Percentiles rank a stretch among this genome's conserved stretches.
Evolutionary conservation across 2,329 filamentous ascomycete species (phyloP).

Genomic region (Aureobasidium zeae): DNA sequence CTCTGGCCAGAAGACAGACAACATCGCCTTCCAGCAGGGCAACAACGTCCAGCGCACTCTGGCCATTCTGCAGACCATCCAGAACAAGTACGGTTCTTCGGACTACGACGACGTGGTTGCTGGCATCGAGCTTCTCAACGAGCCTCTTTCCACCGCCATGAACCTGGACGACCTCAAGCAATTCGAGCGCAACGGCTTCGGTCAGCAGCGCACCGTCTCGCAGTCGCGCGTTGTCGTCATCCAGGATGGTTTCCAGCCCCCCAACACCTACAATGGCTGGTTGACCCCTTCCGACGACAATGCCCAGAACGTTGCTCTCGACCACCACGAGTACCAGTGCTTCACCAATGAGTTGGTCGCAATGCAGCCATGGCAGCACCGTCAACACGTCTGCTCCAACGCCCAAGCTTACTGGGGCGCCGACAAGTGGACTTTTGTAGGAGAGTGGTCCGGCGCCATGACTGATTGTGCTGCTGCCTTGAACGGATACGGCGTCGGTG

Average conservation of each 20-base stretch:
- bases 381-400: constrained; percentile 48
- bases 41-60: constrained; percentile 44
- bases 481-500: constrained; percentile 45
- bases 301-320: constrained; percentile 49
- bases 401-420: constrained; percentile 39
- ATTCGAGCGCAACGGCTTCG: constrained; percentile 48
- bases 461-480: constrained; percentile 48
- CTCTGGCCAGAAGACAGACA: constrained; percentile 42
- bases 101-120: constrained; percentile 50
- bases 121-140: constrained; percentile 49
- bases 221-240: constrained; percentile 42
- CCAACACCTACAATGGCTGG: constrained; percentile 53
- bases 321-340: constrained; percentile 61
- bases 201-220: constrained; percentile 28
- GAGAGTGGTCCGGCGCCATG: constrained; percentile 61
- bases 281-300: constrained; percentile 43
- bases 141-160: constrained; percentile 43
- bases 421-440: constrained; percentile 59
- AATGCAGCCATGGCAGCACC: constrained; percentile 44
- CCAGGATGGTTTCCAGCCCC: constrained; percentile 47
- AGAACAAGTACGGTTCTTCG: constrained; percentile 46
- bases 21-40: constrained; percentile 39
- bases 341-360: constrained; percentile 46
- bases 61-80: constrained; percentile 48
- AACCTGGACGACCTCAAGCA: constrained; percentile 39